These are phyloP conservation scores for Ogataea nakhonphanomensis DNA, from an alignment of 805 yeast species.

Conservation along the genomic window DNA sequence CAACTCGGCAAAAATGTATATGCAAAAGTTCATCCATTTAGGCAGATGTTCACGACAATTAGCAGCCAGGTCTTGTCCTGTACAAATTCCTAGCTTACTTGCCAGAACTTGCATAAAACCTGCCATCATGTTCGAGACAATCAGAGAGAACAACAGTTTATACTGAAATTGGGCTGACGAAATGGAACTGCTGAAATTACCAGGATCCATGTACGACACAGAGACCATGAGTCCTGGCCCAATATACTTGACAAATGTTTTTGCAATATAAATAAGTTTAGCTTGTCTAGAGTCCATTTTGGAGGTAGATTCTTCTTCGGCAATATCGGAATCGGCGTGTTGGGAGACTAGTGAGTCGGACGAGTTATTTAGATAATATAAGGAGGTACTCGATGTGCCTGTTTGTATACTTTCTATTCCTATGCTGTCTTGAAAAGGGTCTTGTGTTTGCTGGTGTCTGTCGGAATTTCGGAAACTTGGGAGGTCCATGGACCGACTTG, in stretches of 20 bases:
- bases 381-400: neutral
- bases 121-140: constrained; percentile 81
- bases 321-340: neutral
- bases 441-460: neutral
- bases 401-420: neutral
- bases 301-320: neutral
- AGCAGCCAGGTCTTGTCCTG: constrained; percentile 89
- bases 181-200: constrained; percentile 92
- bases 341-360: neutral
- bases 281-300: constrained; percentile 7
- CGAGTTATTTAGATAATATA: neutral
- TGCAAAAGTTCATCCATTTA: constrained; percentile 49
- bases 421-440: constrained; percentile 1
- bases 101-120: constrained; percentile 81
- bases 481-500: constrained; percentile 2
- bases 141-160: constrained; percentile 70
- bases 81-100: constrained; percentile 87
- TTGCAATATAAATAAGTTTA: constrained; percentile 14
- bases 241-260: constrained; percentile 46
- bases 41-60: constrained; percentile 78
- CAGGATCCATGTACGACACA: constrained; percentile 97
- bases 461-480: neutral
- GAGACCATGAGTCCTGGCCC: constrained; percentile 96
- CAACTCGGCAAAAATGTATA: constrained; percentile 78
- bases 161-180: constrained; percentile 75